Evolutionary conservation across 139 green algal species (phyloP).

Genomic region (Haematococcus lacustris): DNA sequence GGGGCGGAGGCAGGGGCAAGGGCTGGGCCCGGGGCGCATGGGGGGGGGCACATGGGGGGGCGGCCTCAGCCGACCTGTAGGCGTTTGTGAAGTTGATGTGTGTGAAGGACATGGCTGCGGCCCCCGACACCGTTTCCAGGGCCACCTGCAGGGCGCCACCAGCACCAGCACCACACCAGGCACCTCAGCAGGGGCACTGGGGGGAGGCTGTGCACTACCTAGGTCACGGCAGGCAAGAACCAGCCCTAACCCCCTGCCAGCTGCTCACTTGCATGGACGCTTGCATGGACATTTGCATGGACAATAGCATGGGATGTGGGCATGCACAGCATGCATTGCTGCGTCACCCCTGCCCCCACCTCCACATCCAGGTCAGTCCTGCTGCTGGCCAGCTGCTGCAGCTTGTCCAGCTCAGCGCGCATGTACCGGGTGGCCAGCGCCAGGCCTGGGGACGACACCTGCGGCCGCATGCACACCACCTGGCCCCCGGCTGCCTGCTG

Average conservation of each 20-base stretch:
- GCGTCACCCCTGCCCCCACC: background rate
- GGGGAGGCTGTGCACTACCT: background rate
- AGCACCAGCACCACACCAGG: no score
- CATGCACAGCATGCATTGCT: background rate
- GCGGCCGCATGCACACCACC: no score
- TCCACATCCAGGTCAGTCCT: background rate
- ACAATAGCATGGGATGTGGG: no score
- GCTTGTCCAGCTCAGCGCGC: background rate
- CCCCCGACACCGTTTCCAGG: background rate
- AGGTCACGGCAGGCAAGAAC: background rate
- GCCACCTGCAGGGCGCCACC: no score
- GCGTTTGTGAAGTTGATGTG: conserved; percentile 9
- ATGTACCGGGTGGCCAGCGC: background rate
- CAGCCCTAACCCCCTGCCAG: background rate
- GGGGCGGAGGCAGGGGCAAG: no score
- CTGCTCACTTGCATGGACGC: background rate
- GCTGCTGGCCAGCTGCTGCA: background rate
- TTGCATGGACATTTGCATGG: background rate
- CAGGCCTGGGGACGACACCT: conserved; percentile 1
- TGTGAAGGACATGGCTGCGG: conserved; percentile 4
- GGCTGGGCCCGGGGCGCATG: no score
- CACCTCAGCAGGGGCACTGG: background rate
- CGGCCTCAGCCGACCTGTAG: conserved; percentile 5
- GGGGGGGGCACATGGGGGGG: no score
- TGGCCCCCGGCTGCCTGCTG: no score